Percentiles rank a stretch among this genome's conserved stretches.
Conservation (phyloP, 192 early-diverging fungal species). For the Lunasporangiospora selenospora region DNA sequence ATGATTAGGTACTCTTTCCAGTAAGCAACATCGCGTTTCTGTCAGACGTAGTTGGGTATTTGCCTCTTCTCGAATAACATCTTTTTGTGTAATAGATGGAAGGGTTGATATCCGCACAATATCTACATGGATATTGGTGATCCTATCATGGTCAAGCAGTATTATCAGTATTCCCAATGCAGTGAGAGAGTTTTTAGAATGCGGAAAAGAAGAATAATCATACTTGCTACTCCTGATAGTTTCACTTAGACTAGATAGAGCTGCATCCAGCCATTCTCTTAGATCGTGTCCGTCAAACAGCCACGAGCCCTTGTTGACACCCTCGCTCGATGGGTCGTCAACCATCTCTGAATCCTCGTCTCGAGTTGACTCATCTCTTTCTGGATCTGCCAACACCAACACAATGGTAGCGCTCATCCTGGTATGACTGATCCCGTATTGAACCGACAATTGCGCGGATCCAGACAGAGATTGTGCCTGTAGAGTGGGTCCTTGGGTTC, state of each 20-base stretch:
- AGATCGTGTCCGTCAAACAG: constrained; percentile 16
- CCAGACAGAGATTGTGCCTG: background rate
- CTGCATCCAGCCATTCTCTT: background rate
- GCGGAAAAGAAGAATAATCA: background rate
- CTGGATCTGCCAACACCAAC: constrained; percentile 15
- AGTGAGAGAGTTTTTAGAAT: no score
- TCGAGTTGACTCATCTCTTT: background rate
- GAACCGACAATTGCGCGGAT: background rate
- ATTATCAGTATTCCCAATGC: no score
- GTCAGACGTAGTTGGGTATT: background rate
- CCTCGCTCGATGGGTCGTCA: background rate
- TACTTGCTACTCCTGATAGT: constrained; percentile 20
- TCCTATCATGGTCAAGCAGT: no score
- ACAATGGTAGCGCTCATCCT: constrained; percentile 9
- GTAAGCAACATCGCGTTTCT: background rate
- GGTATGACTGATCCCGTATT: background rate
- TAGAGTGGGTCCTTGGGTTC: background rate
- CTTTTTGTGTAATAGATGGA: background rate
- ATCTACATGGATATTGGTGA: constrained; percentile 26
- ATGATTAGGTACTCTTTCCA: background rate
- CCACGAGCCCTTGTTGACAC: constrained; percentile 13
- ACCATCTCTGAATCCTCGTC: constrained; percentile 8
- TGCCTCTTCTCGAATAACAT: constrained; percentile 17
- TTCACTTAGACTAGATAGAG: constrained; percentile 6
- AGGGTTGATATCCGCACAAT: constrained; percentile 21